Evolutionary conservation across 148 eudicot species (phyloP).

Genomic region (Cornus florida): DNA sequence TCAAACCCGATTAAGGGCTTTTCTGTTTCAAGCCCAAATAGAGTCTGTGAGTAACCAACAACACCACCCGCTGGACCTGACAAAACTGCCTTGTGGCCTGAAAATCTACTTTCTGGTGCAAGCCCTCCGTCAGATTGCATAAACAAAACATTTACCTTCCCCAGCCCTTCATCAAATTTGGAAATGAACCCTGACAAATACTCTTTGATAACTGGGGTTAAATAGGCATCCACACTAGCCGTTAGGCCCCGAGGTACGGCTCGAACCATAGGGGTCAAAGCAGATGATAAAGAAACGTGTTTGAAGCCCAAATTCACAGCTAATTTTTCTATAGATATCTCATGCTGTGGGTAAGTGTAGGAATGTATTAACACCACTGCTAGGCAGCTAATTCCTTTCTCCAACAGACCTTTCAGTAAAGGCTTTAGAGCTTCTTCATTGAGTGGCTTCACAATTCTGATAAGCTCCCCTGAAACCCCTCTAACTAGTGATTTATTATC

Average conservation of each 20-base stretch:
- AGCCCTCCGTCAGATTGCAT: conserved; percentile 99
- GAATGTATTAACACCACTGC: conserved; percentile 96
- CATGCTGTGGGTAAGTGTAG: conserved; percentile 89
- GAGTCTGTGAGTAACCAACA: conserved; percentile 95
- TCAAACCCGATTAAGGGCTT: conserved; percentile 98
- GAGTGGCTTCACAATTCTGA: conserved; percentile 68
- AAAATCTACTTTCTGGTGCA: conserved; percentile 96
- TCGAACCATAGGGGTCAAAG: conserved; percentile 96
- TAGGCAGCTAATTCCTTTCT: conserved; percentile 77
- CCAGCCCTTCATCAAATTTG: conserved; percentile 79
- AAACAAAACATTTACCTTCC: conserved; percentile 82
- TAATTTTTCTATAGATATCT: conserved; percentile 60
- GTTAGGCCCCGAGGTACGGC: conserved; percentile 98
- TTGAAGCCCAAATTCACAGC: conserved; percentile 85
- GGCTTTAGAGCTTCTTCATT: conserved; percentile 72
- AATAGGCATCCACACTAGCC: conserved; percentile 96
- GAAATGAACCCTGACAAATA: conserved; percentile 86
- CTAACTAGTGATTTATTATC: conserved; percentile 30
- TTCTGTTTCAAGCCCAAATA: conserved; percentile 81
- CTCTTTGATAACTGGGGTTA: conserved; percentile 92
- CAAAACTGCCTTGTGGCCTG: conserved; percentile 97
- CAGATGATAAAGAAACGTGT: conserved; percentile 90
- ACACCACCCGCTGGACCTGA: conserved; percentile 99
- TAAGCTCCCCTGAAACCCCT: conserved; percentile 86
- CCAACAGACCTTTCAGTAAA: conserved; percentile 58